Percentiles rank a stretch among this genome's conserved stretches.
Evolutionary conservation across 1,139 yeast species (phyloP).

Genomic region (Hansenula lynferdii): DNA sequence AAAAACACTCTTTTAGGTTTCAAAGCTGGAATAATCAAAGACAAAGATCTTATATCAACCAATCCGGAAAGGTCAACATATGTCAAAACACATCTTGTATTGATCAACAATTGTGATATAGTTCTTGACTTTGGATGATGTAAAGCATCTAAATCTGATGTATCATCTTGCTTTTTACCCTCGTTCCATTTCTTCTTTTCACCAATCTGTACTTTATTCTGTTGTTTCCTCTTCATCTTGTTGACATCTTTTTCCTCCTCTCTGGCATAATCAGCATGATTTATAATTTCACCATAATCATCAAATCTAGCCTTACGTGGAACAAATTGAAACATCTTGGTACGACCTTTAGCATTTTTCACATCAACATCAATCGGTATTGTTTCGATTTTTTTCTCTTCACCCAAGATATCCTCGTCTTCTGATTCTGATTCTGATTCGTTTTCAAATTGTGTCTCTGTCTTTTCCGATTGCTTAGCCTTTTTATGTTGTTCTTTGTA

Average conservation of each 20-base stretch:
- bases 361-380: constrained; percentile 56
- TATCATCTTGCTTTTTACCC: constrained; percentile 34
- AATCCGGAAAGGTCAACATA: constrained; percentile 82
- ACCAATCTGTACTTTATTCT: constrained; percentile 18
- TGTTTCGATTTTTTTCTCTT: constrained; percentile 17
- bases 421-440: constrained; percentile 29
- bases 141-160: constrained; percentile 52
- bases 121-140: constrained; percentile 50
- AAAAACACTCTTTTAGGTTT: constrained; percentile 75
- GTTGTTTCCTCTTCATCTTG: constrained; percentile 18
- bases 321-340: constrained; percentile 75
- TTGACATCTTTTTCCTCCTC: constrained; percentile 41
- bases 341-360: constrained; percentile 54
- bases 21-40: constrained; percentile 71
- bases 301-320: constrained; percentile 58
- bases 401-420: constrained; percentile 21
- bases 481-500: constrained; percentile 24
- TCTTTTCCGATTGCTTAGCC: constrained; percentile 19
- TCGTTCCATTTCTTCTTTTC: constrained; percentile 24
- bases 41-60: constrained; percentile 78
- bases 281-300: constrained; percentile 79
- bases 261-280: constrained; percentile 57
- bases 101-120: constrained; percentile 32
- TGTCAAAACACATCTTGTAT: constrained; percentile 65
- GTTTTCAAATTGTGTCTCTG: constrained; percentile 28